Evolutionary conservation across 495 filamentous ascomycete genomes (phyloP).

Genomic region (Durotheca rogersii): DNA sequence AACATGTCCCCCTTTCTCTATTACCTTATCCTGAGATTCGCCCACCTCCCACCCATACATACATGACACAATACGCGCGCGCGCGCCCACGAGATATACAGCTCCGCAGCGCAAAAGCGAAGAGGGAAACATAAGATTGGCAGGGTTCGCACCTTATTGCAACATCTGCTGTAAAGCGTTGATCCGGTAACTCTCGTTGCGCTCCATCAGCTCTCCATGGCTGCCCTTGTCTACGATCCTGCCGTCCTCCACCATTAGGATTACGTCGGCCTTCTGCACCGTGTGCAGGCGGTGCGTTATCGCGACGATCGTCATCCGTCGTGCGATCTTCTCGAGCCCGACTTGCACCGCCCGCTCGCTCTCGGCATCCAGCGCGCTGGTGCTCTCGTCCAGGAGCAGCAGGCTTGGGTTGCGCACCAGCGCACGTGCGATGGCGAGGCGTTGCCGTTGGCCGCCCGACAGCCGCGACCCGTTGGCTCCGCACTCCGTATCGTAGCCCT

Average conservation of each 20-base stretch:
- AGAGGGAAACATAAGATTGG: no score
- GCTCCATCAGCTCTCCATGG: slow-evolving; percentile 62
- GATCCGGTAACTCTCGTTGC: slow-evolving; percentile 55
- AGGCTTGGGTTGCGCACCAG: slow-evolving; percentile 67
- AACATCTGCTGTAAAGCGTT: slow-evolving; percentile 49
- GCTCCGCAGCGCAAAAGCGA: no score
- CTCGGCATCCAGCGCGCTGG: slow-evolving; percentile 59
- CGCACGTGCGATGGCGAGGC: slow-evolving; percentile 63
- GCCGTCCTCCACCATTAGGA: slow-evolving; percentile 69
- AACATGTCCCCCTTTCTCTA: no score
- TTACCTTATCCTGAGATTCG: no score
- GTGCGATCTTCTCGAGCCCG: slow-evolving; percentile 38
- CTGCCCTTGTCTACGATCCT: slow-evolving; percentile 63
- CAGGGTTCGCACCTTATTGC: no score
- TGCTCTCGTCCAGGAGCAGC: slow-evolving; percentile 77
- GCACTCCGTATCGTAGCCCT: slow-evolving; percentile 54
- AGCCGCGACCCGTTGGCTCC: slow-evolving; percentile 60
- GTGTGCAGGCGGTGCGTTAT: slow-evolving; percentile 76
- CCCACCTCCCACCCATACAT: no score
- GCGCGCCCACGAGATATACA: no score
- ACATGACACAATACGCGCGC: no score
- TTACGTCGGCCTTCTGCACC: slow-evolving; percentile 68
- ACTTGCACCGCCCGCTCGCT: slow-evolving; percentile 43
- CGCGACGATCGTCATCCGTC: slow-evolving; percentile 71
- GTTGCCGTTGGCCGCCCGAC: slow-evolving; percentile 64